Evolutionary conservation across 495 filamentous ascomycete genomes (phyloP), one percentile per base, ranked within the genome.

Genomic region (Clohesyomyces aquaticus): DNA sequence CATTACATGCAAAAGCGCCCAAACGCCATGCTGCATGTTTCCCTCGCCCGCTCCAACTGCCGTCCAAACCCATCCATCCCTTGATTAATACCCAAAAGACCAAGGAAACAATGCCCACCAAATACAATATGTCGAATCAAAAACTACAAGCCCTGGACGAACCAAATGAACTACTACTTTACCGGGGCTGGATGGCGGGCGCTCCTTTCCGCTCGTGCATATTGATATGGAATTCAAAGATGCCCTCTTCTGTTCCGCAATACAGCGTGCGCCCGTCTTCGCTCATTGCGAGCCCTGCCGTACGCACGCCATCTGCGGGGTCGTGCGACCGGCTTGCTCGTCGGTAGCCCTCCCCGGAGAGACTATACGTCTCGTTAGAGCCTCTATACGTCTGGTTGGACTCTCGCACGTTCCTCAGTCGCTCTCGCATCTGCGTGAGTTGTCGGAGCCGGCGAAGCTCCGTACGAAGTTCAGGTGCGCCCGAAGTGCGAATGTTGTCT

Each of bases 221-320:
- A 66, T 73, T 71, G 46, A 77, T 51, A 16, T 50, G 49, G 47
- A 75, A 62, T 61, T 75, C 75, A 42, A 75, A 77, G 26, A 77
- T 72, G 19, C 75, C 75, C 59, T 77, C 73, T 60, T 74, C 73
- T 38, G 71, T 75, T 19, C 64, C 68, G 54, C 56, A 61, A 46
- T 71, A 77, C 28, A 77, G 53, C 56, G 52, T 72, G 41, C 73
- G 59, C 6, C 74, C 74, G 68, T 77, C 74, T 22, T 59, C 47
- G 61, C 73, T 77, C 57, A 76, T 71, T 25, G 75, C 75, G 61
- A 77, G 59, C 19, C 75, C 75, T 21, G 75, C 74, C 10, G 73
- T 77, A 49, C 72, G 43, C 12, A 75, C 65, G 19, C 72, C 74
- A 21, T 64, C 51, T 38, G 60, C 26, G 23, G 69, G 66, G 43